These are phyloP conservation scores for Fusarium anthophilum DNA, from an alignment of 2,329 filamentous ascomycete species.

Conservation along the genomic window DNA sequence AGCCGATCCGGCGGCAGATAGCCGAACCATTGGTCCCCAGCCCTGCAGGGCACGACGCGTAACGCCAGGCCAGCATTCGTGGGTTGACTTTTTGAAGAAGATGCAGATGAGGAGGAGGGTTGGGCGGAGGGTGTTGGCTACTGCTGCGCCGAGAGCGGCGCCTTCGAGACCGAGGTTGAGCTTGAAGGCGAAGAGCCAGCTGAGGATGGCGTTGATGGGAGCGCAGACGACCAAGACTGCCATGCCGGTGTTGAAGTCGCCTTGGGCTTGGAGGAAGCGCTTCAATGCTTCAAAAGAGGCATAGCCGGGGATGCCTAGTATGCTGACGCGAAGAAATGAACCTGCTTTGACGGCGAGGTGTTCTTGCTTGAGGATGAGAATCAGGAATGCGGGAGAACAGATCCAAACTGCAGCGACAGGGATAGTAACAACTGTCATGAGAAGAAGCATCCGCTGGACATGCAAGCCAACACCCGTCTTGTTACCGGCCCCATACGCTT, in stretches of 20 bases:
- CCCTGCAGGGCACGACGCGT: slow-evolving; percentile 48
- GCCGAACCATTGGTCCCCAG: slow-evolving; percentile 53
- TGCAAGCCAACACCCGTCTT: slow-evolving; percentile 60
- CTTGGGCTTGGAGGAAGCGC: slow-evolving; percentile 64
- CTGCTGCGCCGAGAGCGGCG: slow-evolving; percentile 59
- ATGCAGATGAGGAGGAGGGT: slow-evolving; percentile 58
- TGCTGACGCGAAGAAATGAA: slow-evolving; percentile 57
- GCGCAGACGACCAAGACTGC: slow-evolving; percentile 57
- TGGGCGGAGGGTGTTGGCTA: slow-evolving; percentile 60
- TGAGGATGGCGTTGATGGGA: slow-evolving; percentile 58
- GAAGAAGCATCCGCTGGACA: slow-evolving; percentile 61
- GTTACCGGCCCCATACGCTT: slow-evolving; percentile 50
- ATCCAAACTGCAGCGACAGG: slow-evolving; percentile 61
- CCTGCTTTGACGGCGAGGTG: slow-evolving; percentile 59
- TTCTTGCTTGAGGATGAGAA: slow-evolving; percentile 57
- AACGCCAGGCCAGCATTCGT: slow-evolving; percentile 52
- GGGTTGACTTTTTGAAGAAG: slow-evolving; percentile 49
- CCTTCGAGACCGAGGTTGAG: slow-evolving; percentile 58
- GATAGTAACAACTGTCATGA: slow-evolving; percentile 57
- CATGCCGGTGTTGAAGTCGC: slow-evolving; percentile 61
- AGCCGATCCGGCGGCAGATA: slow-evolving; percentile 51
- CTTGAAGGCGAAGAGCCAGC: slow-evolving; percentile 58
- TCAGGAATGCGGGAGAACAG: slow-evolving; percentile 56
- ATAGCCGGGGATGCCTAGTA: slow-evolving; percentile 62
- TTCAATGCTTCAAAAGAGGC: slow-evolving; percentile 64